Percentiles rank a stretch among this genome's conserved stretches.
These are phyloP conservation scores for Lepidium aucheri DNA, from an alignment of 345 rosid genomes.

Conservation along the genomic window DNA sequence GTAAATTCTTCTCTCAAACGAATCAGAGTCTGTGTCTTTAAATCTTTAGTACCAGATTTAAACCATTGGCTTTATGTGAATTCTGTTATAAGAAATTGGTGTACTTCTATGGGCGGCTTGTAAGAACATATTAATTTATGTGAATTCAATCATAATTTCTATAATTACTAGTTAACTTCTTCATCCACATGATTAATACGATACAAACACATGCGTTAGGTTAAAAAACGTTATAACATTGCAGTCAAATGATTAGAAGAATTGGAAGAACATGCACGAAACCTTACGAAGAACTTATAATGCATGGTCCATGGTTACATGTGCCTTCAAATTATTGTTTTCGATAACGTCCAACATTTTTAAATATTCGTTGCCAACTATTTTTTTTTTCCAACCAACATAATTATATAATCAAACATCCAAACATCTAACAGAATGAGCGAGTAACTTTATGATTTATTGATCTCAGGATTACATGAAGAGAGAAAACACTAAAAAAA, in stretches of 20 bases:
- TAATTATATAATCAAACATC: too few relatives aligned
- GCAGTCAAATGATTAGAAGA: conserved; percentile 11
- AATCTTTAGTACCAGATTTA: too few relatives aligned
- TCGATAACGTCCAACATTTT: conserved; percentile 11
- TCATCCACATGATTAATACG: not conserved
- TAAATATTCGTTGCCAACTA: not conserved
- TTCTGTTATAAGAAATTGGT: too few relatives aligned
- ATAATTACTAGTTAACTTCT: not conserved
- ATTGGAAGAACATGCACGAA: conserved; percentile 22
- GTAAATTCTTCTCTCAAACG: too few relatives aligned
- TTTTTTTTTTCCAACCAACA: too few relatives aligned
- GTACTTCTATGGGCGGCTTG: not conserved
- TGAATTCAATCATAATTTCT: not conserved
- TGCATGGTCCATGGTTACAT: conserved; percentile 3
- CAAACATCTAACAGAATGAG: too few relatives aligned
- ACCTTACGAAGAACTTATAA: not conserved
- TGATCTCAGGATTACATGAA: too few relatives aligned
- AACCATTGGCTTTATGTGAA: too few relatives aligned
- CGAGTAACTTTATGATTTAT: too few relatives aligned
- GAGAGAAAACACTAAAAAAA: too few relatives aligned
- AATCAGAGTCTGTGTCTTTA: too few relatives aligned
- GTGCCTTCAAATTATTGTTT: conserved; percentile 27
- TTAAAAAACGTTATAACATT: conserved; percentile 1
- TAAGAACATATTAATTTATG: not conserved
- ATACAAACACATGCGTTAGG: not conserved